Evolutionary conservation across 495 filamentous ascomycete genomes (phyloP), one percentile per base, ranked within the genome.

Genomic region (Tuber umbilicatum): DNA sequence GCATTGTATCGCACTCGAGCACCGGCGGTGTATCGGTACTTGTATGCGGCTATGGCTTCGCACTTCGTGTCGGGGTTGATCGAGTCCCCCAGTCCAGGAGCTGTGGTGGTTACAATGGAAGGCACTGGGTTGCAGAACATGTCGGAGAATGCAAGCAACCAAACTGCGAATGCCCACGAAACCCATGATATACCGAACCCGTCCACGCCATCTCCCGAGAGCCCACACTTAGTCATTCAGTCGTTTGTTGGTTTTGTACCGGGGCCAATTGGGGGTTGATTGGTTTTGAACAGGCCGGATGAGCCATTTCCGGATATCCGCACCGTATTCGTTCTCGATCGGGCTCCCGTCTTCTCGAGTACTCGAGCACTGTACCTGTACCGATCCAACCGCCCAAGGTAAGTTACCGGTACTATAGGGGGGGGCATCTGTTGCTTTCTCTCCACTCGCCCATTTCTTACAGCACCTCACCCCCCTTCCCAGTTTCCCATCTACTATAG

Each of bases 301-400:
- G 70, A 68, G 37, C 38, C 45, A 21, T 60, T 72, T 23, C 60
- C 16, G 72, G 39, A 67, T 42, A 40, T 35, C 55, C 68, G 35
- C 45, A 10, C 41, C 77, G 77, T 79, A 79, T 78, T 79, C 77
- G 77, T 79, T 79, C 78, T 79, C 75, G 75, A 47, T 72, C 50
- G 39, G 55, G 47, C n/a, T 64, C 64, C 38, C 68, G 43, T 71
- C 75, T 78, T 60, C 70, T 78, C 35, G 31, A 45, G 43, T 35
- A 31, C 45, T n/a, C n/a, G n/a, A n/a, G n/a, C n/a, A n/a, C n/a
- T n/a, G n/a, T n/a, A n/a, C n/a, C n/a, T 23, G 6, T 60, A 10
- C 50, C 50, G 12, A 60, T 14, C 50, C 50, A 14, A 27, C 50
- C 23, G 50, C 50, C 55, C 27, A 64, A 35, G 12, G 27, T 5